phyloP scores from a whole-genome alignment of 768 basidiomycete genomes.

The Leucocoprinus leucothites region DNA sequence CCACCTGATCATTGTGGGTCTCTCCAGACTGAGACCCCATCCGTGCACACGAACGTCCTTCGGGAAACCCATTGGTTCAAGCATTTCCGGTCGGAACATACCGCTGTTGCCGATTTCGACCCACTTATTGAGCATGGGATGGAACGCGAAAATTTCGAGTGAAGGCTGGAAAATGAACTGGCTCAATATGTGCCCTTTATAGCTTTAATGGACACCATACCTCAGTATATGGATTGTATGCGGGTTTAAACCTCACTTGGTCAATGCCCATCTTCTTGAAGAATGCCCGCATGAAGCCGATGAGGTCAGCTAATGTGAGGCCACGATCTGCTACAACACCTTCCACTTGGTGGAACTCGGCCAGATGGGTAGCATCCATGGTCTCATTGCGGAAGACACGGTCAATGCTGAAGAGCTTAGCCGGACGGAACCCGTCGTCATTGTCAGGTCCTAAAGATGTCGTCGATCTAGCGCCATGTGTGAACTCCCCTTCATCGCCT shows the following conservation, averaged over 20 bases:
- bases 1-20: background rate
- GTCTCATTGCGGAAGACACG: constrained; percentile 99
- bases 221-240: constrained; percentile 98
- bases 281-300: constrained; percentile 98
- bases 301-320: constrained; percentile 91
- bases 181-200: background rate
- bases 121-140: constrained; percentile 90
- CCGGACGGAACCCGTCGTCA: constrained; percentile 82
- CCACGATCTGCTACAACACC: constrained; percentile 95
- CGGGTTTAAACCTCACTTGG: constrained; percentile 95
- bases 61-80: constrained; percentile 98
- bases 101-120: constrained; percentile 99
- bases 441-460: constrained; percentile 20
- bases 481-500: constrained; percentile 38
- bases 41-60: constrained; percentile 95
- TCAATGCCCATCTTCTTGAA: constrained; percentile 97
- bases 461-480: constrained; percentile 32
- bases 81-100: constrained; percentile 99
- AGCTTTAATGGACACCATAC: constrained; percentile 30
- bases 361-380: constrained; percentile 96
- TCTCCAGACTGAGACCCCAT: constrained; percentile 73
- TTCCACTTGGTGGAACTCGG: constrained; percentile 99
- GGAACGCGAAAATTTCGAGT: constrained; percentile 98
- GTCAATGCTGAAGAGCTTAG: constrained; percentile 96
- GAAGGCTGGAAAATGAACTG: constrained; percentile 61